Evolutionary conservation across 805 yeast species (phyloP), one percentile per base, ranked within the genome.

Genomic region (Myxozyma neotropica): DNA sequence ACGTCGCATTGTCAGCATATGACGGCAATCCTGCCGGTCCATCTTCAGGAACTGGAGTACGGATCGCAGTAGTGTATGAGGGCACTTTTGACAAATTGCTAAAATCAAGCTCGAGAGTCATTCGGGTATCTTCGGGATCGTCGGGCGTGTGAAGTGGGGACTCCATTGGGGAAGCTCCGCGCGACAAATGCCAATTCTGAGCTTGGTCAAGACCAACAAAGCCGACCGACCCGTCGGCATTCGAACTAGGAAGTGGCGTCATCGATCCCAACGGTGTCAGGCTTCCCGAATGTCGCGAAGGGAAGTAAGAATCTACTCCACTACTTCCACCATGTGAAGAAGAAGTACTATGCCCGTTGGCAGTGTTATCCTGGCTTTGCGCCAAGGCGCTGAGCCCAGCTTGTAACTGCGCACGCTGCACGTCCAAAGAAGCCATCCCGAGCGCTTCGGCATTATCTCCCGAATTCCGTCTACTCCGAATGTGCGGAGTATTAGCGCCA

Each of bases 11-110:
- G 38, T 53, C 61, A 29, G 53, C 55, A 42, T 62, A 62, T 7
- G 61, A 53, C 1, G 66, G 66, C 33, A 55, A 44, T 27, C 58
- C 53, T 13, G 36, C 7, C 26, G 45, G 54, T 21, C 46, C 44
- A 17, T 55, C 61, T 15, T 62, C 66, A 3, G 42, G 42, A 23
- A 62, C 21, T 17, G 66, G 66, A 2, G 64, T 55, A 67, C 81
- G 82, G 72, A 91, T 73, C 0, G 98, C 97, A 33, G 88, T 85
- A 6, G 80, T 81, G 73, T 93, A 93, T 0, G 96, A 84, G 0
- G 98, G 98, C 5, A 93, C 96, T 50, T 83, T 76, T 21, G 87
- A 84, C 64, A 89, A 65, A 1, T 77, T 72, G 4, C 72, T 71
- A 1, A 78, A 61, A 58, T 81, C 80, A 78, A 80, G 76, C 29